phyloP scores from a whole-genome alignment of 202 grass and related monocot species.

The Setaria italica region DNA sequence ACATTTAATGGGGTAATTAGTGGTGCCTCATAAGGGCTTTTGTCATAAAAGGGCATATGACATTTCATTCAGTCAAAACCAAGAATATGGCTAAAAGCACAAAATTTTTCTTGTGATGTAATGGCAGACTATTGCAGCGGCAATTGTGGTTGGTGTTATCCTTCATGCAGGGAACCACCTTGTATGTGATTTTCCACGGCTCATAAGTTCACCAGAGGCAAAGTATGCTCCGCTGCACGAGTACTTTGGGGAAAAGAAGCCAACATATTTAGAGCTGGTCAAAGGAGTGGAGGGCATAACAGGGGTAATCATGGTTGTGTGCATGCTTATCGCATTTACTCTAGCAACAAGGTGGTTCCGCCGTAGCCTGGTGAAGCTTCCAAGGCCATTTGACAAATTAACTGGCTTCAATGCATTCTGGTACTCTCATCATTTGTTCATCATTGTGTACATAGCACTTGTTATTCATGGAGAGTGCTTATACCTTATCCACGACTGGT shows the following conservation, averaged over 20 bases:
- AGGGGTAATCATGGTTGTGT: slow-evolving; percentile 87
- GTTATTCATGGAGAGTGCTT: slow-evolving; percentile 84
- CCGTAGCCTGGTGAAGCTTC: slow-evolving; percentile 90
- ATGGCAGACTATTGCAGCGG: slow-evolving; percentile 90
- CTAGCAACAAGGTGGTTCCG: slow-evolving; percentile 96
- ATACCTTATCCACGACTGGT: slow-evolving; percentile 85
- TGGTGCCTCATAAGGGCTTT: slow-evolving; percentile 6
- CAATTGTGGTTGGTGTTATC: slow-evolving; percentile 87
- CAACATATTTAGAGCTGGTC: slow-evolving; percentile 70
- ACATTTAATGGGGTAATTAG: slow-evolving; percentile 6
- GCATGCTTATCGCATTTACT: slow-evolving; percentile 90
- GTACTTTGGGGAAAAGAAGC: slow-evolving; percentile 67
- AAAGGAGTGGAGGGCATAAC: slow-evolving; percentile 80
- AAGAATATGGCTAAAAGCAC: slow-evolving; percentile 53
- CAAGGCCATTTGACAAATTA: slow-evolving; percentile 87
- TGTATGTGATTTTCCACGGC: slow-evolving; percentile 87
- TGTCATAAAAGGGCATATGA: slow-evolving; percentile 27
- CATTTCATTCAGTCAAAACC: slow-evolving; percentile 18
- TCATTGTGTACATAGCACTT: slow-evolving; percentile 86
- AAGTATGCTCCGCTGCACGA: slow-evolving; percentile 55
- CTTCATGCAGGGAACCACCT: slow-evolving; percentile 88
- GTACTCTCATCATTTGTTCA: slow-evolving; percentile 97
- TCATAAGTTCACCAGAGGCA: slow-evolving; percentile 59
- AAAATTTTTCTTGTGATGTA: slow-evolving; percentile 54
- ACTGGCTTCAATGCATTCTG: slow-evolving; percentile 99